Evolutionary conservation across 495 filamentous ascomycete species (phyloP).

Genomic region (Staphylotrichum tortipilum): DNA sequence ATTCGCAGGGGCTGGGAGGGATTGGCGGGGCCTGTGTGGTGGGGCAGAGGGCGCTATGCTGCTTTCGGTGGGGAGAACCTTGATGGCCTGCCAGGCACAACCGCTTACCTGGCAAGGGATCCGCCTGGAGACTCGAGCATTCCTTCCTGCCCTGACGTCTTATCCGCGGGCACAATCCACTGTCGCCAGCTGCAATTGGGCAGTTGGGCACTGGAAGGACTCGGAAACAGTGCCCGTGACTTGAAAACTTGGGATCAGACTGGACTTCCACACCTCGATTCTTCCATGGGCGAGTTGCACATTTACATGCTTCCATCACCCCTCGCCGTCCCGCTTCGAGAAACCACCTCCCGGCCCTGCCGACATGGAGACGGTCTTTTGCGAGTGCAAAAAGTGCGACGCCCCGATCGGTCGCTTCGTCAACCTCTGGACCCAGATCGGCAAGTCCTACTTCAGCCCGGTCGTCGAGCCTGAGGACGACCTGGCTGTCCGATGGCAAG

Average conservation of each 20-base stretch:
- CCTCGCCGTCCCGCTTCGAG: too few species aligned
- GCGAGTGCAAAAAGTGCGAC: slow-evolving; percentile 34
- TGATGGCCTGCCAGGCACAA: not conserved
- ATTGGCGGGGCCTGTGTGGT: not conserved
- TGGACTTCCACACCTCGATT: too few species aligned
- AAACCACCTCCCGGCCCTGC: too few species aligned
- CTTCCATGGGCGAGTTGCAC: too few species aligned
- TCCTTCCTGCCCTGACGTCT: not conserved
- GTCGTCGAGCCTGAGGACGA: slow-evolving; percentile 18
- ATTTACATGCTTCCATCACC: too few species aligned
- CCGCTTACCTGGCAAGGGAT: not conserved
- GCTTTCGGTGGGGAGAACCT: not conserved
- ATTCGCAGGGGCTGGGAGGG: not conserved
- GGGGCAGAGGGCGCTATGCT: not conserved
- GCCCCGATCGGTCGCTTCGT: slow-evolving; percentile 26
- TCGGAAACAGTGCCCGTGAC: too few species aligned
- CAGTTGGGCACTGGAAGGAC: too few species aligned
- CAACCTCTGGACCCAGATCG: slow-evolving; percentile 40
- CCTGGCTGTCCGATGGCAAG: slow-evolving; percentile 10
- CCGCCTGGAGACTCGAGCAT: too few species aligned
- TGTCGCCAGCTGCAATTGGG: too few species aligned
- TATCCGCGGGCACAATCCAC: too few species aligned
- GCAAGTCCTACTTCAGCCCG: slow-evolving; percentile 36
- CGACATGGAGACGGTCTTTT: slow-evolving; percentile 25
- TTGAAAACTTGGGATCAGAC: too few species aligned